These are phyloP conservation scores for Cryptococcus neoformans DNA, from an alignment of 1,284 basidiomycete genomes.

Conservation along the genomic window DNA sequence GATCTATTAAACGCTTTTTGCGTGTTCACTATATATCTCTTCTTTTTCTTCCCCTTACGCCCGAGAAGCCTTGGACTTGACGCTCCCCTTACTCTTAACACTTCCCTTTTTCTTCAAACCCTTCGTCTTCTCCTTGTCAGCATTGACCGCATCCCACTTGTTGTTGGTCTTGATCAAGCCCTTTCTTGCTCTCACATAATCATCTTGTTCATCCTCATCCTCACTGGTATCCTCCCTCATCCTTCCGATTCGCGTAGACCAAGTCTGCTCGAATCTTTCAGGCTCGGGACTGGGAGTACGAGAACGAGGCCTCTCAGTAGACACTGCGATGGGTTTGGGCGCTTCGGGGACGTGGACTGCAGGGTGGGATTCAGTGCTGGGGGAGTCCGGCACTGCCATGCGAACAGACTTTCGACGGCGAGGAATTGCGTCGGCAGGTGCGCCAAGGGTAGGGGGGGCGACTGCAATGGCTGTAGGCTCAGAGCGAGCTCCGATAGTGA, in stretches of 20 bases:
- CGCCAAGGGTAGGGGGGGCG: background rate
- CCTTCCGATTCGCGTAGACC: constrained; percentile 42
- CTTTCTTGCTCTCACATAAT: constrained; percentile 36
- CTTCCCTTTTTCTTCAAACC: constrained; percentile 16
- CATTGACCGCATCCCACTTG: constrained; percentile 22
- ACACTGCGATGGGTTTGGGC: background rate
- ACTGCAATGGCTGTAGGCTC: background rate
- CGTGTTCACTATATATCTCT: no score
- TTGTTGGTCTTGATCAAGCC: constrained; percentile 32
- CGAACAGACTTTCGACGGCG: constrained; percentile 43
- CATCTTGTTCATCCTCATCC: constrained; percentile 34
- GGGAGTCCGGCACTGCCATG: constrained; percentile 42
- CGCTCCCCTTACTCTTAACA: constrained; percentile 12
- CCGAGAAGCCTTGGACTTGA: background rate
- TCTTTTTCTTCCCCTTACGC: no score
- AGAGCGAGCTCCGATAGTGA: constrained; percentile 14
- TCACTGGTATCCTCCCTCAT: constrained; percentile 44
- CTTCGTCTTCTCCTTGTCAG: constrained; percentile 3
- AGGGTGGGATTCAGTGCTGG: constrained; percentile 12
- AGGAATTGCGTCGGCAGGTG: constrained; percentile 3
- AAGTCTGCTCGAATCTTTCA: constrained; percentile 18
- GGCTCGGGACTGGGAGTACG: constrained; percentile 12
- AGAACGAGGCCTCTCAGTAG: background rate
- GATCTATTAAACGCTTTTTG: no score
- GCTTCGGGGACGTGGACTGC: constrained; percentile 3